Evolutionary conservation across 2,329 filamentous ascomycete genomes (phyloP).

Genomic region (Nemania serpens): DNA sequence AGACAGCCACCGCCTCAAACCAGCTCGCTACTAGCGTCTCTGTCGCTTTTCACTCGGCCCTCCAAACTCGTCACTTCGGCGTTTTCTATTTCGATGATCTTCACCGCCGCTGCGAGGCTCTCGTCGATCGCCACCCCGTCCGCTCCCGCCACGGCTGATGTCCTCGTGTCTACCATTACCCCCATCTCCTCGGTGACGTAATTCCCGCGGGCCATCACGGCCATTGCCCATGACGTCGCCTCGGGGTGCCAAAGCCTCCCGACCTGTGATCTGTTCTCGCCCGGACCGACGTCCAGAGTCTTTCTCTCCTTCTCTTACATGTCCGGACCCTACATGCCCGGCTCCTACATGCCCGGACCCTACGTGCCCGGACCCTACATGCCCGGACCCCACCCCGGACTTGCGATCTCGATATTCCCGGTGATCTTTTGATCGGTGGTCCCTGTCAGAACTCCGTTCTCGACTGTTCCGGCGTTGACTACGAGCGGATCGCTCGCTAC

Average conservation of each 20-base stretch:
- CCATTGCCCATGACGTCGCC: constrained; percentile 34
- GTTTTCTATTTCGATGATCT: constrained; percentile 46
- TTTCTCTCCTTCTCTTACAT: constrained; percentile 40
- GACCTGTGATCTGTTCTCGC: constrained; percentile 33
- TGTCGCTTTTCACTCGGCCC: constrained; percentile 55
- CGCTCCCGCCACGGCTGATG: constrained; percentile 40
- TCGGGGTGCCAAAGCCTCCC: constrained; percentile 32
- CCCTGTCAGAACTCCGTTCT: constrained; percentile 53
- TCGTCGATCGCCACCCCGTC: constrained; percentile 43
- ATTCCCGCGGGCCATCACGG: constrained; percentile 37
- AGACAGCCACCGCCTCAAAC: background rate
- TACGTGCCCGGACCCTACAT: constrained; percentile 35
- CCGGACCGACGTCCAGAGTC: constrained; percentile 39
- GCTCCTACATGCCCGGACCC: constrained; percentile 35
- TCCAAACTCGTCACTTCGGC: constrained; percentile 54
- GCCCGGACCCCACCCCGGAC: constrained; percentile 32
- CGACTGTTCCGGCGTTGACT: constrained; percentile 54
- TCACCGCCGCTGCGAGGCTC: constrained; percentile 44
- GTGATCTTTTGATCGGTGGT: constrained; percentile 47
- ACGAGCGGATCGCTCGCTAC: constrained; percentile 47
- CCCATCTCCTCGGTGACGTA: constrained; percentile 40
- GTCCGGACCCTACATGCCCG: constrained; percentile 31
- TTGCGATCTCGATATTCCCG: constrained; percentile 40
- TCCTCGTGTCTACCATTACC: constrained; percentile 41
- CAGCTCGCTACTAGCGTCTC: constrained; percentile 46